Evolutionary conservation across 2,329 filamentous ascomycete species (phyloP), one percentile per base, ranked within the genome.

Genomic region (Aspergillus hiratsukae): DNA sequence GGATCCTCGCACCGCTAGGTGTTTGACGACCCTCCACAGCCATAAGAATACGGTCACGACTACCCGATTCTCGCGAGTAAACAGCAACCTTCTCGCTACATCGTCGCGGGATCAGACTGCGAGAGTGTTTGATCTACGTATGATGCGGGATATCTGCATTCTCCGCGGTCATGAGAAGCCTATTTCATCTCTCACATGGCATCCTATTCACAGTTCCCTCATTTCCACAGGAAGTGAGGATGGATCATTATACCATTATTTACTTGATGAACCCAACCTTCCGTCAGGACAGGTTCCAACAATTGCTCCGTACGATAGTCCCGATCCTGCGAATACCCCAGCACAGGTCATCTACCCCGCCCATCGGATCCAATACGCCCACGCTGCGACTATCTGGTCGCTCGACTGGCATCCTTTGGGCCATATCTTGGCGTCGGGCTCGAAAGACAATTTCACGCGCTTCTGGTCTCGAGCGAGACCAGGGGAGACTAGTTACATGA

Each of bases 21-120:
- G 91, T 71, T 80, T 99, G 54, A 97, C 93, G 0, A 97, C 93
- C 0, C 84, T 99, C 3, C 92, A 96, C 73, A 93, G 91, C 46
- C 94, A 97, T 75, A 99, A 99, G 74, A 97, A 96, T 71, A 96
- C 91, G 40, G 92, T 99, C 67, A 94, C 91, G 48, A 94, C 94
- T 70, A 95, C 92, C 0, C 78, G 88, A 48, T 99, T 99, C 69
- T 94, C 97, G 71, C 88, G 87, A 52, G 87, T 90, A 9, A 88
- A 90, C 67, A 92, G 90, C 29, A 83, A 88, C 62, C 88, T 96
- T 59, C 83, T 99, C 49, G 94, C 93, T 37, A 97, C 94, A 0
- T 95, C 91, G 31, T 94, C 92, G 46, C 85, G 94, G 70, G 94
- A 99, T 68, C 90, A 96, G 72, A 96, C 90, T 1, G 91, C 92